Percentiles rank a stretch among this genome's conserved stretches.
phyloP scores from a whole-genome alignment of 331 rosid genomes.

The Phaseolus coccineus region DNA sequence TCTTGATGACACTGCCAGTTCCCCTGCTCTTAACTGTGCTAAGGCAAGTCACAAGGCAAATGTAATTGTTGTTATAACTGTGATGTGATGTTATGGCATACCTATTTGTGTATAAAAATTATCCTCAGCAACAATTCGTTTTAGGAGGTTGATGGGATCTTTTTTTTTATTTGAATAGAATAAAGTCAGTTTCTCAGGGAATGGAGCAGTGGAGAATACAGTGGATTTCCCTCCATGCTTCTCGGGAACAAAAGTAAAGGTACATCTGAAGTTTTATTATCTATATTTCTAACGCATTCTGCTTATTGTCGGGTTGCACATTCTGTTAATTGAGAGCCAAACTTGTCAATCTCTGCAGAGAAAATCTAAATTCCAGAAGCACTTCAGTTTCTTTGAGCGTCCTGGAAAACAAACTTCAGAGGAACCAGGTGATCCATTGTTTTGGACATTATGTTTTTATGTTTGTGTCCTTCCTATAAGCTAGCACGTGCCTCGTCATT shows the following conservation, averaged over 20 bases:
- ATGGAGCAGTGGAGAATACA: conserved; percentile 61
- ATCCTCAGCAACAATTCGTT: not conserved
- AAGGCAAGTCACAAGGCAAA: conserved; percentile 60
- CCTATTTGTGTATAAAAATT: not conserved
- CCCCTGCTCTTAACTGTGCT: conserved; percentile 60
- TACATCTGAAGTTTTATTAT: conserved; percentile 35
- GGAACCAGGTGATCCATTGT: conserved; percentile 58
- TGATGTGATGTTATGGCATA: conserved; percentile 12
- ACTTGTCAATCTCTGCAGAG: conserved; percentile 54
- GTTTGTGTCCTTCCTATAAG: not conserved
- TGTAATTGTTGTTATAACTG: not conserved
- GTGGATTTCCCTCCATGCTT: conserved; percentile 63
- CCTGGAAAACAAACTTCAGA: conserved; percentile 63
- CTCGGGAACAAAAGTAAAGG: conserved; percentile 74
- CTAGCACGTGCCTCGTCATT: not conserved
- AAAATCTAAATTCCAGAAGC: conserved; percentile 62
- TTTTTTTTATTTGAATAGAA: conserved; percentile 51
- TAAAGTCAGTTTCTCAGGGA: conserved; percentile 49
- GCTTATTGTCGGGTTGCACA: not conserved
- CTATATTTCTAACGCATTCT: conserved; percentile 14
- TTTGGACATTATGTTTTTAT: not conserved
- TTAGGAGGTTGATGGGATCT: not conserved
- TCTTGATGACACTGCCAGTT: conserved; percentile 95
- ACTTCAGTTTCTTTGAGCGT: conserved; percentile 56
- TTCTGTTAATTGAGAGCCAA: conserved; percentile 32